A percentile compares a stretch with the other conserved stretches of the same genome.
Evolutionary conservation across 768 basidiomycete species (phyloP).

Genomic region (Collybia sordida): DNA sequence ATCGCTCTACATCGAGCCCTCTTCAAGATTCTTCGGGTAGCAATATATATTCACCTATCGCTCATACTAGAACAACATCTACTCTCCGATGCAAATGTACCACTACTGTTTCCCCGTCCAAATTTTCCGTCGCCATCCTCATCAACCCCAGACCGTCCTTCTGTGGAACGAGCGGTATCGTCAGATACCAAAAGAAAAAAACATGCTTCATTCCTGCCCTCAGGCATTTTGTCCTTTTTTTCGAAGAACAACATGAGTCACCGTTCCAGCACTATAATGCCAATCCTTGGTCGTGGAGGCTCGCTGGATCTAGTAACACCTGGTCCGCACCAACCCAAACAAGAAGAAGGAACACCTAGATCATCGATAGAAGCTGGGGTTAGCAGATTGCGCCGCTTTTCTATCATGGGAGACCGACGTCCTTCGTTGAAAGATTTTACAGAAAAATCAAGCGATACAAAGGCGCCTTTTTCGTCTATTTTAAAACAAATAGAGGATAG

Average conservation of each 20-base stretch:
- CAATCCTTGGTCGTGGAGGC: constrained; percentile 25
- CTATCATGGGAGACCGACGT: constrained; percentile 29
- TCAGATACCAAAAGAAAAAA: constrained; percentile 16
- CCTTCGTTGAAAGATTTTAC: constrained; percentile 16
- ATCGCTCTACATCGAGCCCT: constrained; percentile 42
- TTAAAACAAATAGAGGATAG: constrained; percentile 40
- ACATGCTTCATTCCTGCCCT: constrained; percentile 34
- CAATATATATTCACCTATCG: constrained; percentile 55
- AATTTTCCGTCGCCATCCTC: constrained; percentile 22
- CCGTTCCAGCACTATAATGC: constrained; percentile 18
- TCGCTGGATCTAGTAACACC: constrained; percentile 41
- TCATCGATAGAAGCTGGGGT: constrained; percentile 27
- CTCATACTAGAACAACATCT: constrained; percentile 62
- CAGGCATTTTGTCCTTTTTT: constrained; percentile 42
- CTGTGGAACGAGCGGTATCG: neutral
- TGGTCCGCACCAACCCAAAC: constrained; percentile 11
- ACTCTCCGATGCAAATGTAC: constrained; percentile 49
- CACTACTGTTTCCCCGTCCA: constrained; percentile 39
- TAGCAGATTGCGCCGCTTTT: constrained; percentile 33
- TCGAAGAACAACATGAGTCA: constrained; percentile 18
- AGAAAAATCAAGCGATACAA: constrained; percentile 12
- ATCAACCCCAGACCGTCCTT: constrained; percentile 18
- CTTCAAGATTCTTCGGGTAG: constrained; percentile 46
- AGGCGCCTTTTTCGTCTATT: constrained; percentile 35
- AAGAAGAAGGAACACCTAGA: constrained; percentile 14